A percentile compares a stretch with the other conserved stretches of the same genome.
phyloP scores from a whole-genome alignment of 2,329 filamentous ascomycete species.

The Talaromyces amestolkiae region DNA sequence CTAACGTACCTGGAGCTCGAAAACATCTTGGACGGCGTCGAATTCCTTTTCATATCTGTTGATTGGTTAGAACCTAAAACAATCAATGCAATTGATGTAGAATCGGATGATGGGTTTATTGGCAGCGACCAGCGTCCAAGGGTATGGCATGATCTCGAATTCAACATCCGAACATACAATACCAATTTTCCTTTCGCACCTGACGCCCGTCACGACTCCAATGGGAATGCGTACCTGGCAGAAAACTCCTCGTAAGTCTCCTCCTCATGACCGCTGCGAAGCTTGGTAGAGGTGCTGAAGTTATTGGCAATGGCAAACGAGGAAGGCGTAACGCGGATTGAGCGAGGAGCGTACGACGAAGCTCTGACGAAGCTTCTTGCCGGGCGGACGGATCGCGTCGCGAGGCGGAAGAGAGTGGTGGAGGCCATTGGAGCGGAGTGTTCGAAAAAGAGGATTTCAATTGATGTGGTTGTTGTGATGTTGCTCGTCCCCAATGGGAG shows the following conservation, averaged over 20 bases:
- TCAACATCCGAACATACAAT: neutral
- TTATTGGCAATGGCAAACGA: constrained; percentile 63
- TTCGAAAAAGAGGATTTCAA: constrained; percentile 5
- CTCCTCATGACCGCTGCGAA: constrained; percentile 69
- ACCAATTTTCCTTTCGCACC: neutral
- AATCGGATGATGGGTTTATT: neutral
- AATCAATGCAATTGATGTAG: neutral
- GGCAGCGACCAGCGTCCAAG: neutral
- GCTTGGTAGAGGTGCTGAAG: constrained; percentile 55
- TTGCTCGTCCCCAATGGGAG: constrained; percentile 19
- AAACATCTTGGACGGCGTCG: constrained; percentile 94
- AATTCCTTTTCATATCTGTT: constrained; percentile 98
- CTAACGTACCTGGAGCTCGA: constrained; percentile 89
- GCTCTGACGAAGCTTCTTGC: constrained; percentile 60
- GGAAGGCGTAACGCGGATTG: constrained; percentile 50
- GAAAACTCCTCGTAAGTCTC: constrained; percentile 99
- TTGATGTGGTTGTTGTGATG: constrained; percentile 16
- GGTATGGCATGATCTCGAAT: constrained; percentile 16
- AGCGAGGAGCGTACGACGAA: constrained; percentile 55
- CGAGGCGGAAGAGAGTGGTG: constrained; percentile 66
- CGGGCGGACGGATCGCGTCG: constrained; percentile 63
- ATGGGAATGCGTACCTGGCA: constrained; percentile 68
- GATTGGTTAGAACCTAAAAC: neutral
- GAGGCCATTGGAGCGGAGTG: constrained; percentile 59
- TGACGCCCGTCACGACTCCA: constrained; percentile 21